Evolutionary conservation across 2,329 filamentous ascomycete species (phyloP), one percentile per base, ranked within the genome.

Genomic region (Bretziella fagacearum): DNA sequence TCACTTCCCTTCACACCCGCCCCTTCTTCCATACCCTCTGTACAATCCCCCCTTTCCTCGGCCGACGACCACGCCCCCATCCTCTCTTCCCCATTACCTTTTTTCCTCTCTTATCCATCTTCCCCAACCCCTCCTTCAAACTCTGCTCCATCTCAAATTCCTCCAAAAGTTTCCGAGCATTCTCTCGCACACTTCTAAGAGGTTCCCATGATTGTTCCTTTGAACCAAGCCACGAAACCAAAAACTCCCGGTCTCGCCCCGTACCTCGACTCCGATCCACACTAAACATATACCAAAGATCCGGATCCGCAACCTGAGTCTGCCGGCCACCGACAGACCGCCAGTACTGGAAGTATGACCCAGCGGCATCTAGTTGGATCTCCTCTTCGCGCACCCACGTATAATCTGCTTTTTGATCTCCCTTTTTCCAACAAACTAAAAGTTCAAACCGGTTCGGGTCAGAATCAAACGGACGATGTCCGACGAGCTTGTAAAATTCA

Each of bases 231-330:
- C 49, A 51, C 26, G 46, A 36, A 6, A 47, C 29, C 26, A 51
- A 29, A 22, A 44, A 51, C 5, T 26, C 32, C 18, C 26, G 26
- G 27, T 36, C 25, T 6, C 44, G 44, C 6, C 45, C 45, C 5
- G 33, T 22, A 25, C 26, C 42, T 18, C 44, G 39, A 15, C 43
- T 39, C n/a, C 49, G 40, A 15, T 46, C 32, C 13, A 51, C 43
- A 2, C 39, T 40, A 22, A 51, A 51, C 49, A 51, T 51, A 15
- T 44, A 51, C 49, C 49, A 51, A 25, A 51, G 18, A 15, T 47
- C 33, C 3, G 49, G 49, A 30, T 51, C 39, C 6, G 44, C 49
- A 15, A 51, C 44, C 20, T 47, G 40, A 8, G 20, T 44, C 33
- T 51, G 33, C 3, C 49, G 49, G 4, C 49, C 49, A 20, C 37